Percentiles rank a stretch among this genome's conserved stretches.
phyloP scores from a whole-genome alignment of 768 basidiomycete genomes.

The Phlegmacium glaucopus region DNA sequence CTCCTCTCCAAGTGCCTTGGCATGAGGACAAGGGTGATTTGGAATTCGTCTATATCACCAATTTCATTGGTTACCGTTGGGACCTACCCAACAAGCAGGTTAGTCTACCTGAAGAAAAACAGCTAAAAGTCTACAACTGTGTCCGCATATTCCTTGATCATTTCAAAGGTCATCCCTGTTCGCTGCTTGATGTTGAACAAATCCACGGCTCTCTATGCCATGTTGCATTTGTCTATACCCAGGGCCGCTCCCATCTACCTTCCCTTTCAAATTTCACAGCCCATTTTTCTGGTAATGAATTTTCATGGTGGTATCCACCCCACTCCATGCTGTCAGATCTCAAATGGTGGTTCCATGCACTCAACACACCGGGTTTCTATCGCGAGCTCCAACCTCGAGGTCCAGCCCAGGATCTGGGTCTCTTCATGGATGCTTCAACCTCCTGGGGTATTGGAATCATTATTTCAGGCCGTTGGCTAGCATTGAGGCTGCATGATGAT shows the following conservation, averaged over 20 bases:
- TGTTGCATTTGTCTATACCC: slow-evolving; percentile 23
- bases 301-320: slow-evolving; percentile 9
- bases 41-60: too few relatives aligned
- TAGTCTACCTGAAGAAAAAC: too few relatives aligned
- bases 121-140: slow-evolving; percentile 22
- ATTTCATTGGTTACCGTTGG: too few relatives aligned
- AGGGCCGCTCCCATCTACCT: slow-evolving; percentile 15
- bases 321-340: slow-evolving; percentile 14
- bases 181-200: slow-evolving; percentile 14
- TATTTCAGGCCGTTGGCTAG: background rate
- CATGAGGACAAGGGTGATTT: slow-evolving; percentile 20
- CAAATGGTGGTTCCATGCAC: slow-evolving; percentile 22
- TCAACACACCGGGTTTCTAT: background rate
- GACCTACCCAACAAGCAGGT: too few relatives aligned
- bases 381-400: slow-evolving; percentile 9
- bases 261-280: slow-evolving; percentile 19
- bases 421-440: slow-evolving; percentile 24
- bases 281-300: slow-evolving; percentile 11
- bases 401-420: slow-evolving; percentile 7
- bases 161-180: slow-evolving; percentile 3
- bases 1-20: slow-evolving; percentile 21
- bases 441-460: slow-evolving; percentile 20
- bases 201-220: slow-evolving; percentile 30
- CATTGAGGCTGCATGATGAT: background rate
- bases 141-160: slow-evolving; percentile 7